Base-by-base conservation (phyloP, 2,329 filamentous ascomycete species). In the Graphilbum ipis-grandicollis region DNA sequence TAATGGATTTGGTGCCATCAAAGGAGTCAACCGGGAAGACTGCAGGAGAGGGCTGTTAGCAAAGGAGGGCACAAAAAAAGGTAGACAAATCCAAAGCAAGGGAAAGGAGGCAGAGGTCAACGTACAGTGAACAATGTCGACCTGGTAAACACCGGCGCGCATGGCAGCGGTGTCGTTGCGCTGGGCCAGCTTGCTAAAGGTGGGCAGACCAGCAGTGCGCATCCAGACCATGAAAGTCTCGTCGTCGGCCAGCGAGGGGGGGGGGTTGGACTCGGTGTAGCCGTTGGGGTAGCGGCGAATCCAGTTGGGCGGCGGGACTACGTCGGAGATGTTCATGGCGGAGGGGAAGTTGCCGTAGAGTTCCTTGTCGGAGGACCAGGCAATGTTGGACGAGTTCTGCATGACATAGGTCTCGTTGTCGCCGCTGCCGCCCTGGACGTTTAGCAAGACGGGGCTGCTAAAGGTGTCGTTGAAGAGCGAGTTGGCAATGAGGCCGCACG, bases 181-280 rank as follows among this genome's bases (percentile, higher is more conserved):
- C 55, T 79, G 71, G 33, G 84, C 83, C 33, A 98, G 65, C 62
- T 98, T 98, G 68, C 82, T 93, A 55, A 98, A 98, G 5, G 79
- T 79, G 1, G 90, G 90, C 48, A 96, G 61, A 40, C 88, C 90
- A 19, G 90, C 90, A 2, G 92, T 93, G 48, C 90, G 76, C 90
- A 98, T 98, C 90, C 90, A 98, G 18, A 96, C 86, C 59, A 94
- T 86, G 56, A 98, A 93, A 31, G 75, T 74, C 55, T 93, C 80
- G 59, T 84, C 77, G 1, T 73, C 59, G 43, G 77, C 67, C 15
- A 96, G 56, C 47, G 90, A 59, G 0, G 85, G 84, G 18, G 83
- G 75, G 2, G 69, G 71, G 36, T 68, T 66, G 1, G 69, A 58
- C 0, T 62, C 54, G 3, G 69, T 76, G 52, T 93, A 93, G 42